These are phyloP conservation scores for Trifolium subterraneum DNA, from an alignment of 306 rosid genomes.

Conservation along the genomic window DNA sequence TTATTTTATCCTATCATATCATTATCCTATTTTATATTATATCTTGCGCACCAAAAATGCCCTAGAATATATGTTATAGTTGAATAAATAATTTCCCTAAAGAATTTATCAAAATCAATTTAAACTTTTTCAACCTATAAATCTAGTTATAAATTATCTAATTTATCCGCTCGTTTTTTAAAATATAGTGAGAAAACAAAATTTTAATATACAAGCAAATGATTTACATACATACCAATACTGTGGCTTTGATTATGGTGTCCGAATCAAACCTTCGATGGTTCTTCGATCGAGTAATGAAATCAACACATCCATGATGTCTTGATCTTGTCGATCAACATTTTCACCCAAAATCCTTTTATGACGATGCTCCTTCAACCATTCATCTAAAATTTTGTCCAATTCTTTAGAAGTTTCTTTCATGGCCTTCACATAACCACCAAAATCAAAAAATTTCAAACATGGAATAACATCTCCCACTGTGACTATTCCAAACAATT, in stretches of 20 bases:
- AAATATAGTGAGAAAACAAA: too few relatives aligned
- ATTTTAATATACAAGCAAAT: too few relatives aligned
- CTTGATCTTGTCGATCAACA: neutral
- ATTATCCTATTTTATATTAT: too few relatives aligned
- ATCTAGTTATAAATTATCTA: too few relatives aligned
- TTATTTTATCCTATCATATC: too few relatives aligned
- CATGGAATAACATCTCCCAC: constrained; percentile 37
- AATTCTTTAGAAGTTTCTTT: constrained; percentile 23
- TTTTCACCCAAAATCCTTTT: neutral
- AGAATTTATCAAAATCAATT: too few relatives aligned
- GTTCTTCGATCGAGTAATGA: constrained; percentile 2
- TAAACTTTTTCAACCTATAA: too few relatives aligned
- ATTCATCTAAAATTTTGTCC: neutral
- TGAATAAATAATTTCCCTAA: too few relatives aligned
- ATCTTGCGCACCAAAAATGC: too few relatives aligned
- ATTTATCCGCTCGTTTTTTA: too few relatives aligned
- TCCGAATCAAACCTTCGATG: constrained; percentile 19
- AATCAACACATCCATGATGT: constrained; percentile 34
- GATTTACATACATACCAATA: constrained; percentile 30
- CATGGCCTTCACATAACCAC: constrained; percentile 45
- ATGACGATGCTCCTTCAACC: constrained; percentile 29
- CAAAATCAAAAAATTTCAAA: constrained; percentile 38
- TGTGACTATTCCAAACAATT: neutral
- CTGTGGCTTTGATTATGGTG: constrained; percentile 32
- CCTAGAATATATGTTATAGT: too few relatives aligned